Evolutionary conservation across 2,329 filamentous ascomycete species (phyloP).

Genomic region (Aspergillus caelatus): DNA sequence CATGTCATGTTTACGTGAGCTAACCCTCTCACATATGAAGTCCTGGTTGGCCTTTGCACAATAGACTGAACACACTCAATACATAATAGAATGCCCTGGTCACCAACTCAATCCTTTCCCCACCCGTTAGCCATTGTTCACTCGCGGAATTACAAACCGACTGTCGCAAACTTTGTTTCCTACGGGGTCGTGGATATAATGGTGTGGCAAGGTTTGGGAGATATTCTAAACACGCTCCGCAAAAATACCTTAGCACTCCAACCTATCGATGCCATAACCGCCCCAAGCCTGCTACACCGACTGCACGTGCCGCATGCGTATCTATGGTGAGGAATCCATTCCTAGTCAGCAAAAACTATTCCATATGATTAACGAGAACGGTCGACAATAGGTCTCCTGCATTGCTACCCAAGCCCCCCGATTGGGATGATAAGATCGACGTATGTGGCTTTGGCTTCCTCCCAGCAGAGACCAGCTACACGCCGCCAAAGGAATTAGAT

Average conservation of each 20-base stretch:
- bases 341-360: too few species aligned
- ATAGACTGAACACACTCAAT: too few species aligned
- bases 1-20: constrained; percentile 3
- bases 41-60: too few species aligned
- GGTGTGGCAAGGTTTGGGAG: constrained; percentile 5
- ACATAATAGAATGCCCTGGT: not conserved
- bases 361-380: too few species aligned
- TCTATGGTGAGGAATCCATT: not conserved
- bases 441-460: constrained; percentile 3
- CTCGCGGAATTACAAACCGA: not conserved
- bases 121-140: constrained; percentile 6
- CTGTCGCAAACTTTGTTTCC: not conserved
- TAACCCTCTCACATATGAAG: too few species aligned
- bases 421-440: not conserved
- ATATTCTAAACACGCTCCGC: constrained; percentile 7
- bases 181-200: constrained; percentile 4
- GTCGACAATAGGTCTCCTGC: not conserved
- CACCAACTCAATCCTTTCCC: constrained; percentile 1
- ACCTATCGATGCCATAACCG: not conserved
- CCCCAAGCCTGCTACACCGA: not conserved
- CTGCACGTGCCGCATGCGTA: constrained; percentile 3
- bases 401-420: not conserved
- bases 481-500: not conserved
- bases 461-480: not conserved
- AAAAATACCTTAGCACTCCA: not conserved